Base-by-base conservation (phyloP, 148 eudicot genomes). In the Pharnaceum exiguum region DNA sequence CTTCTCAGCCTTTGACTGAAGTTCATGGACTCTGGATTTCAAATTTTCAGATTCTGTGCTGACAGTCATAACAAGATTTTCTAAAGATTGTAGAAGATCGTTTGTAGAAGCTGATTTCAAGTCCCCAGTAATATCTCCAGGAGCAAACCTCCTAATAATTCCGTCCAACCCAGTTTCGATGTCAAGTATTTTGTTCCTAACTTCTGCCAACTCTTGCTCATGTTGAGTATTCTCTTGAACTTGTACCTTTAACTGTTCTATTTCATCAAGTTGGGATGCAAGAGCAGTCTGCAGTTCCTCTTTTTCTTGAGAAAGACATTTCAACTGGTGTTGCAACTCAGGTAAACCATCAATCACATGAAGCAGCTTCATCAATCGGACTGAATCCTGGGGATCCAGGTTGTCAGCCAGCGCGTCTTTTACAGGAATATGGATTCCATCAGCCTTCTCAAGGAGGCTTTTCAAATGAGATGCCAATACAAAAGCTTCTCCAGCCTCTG, bases 1-100 rank as follows among this genome's bases (percentile, higher is more conserved):
- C 45, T 50, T 64, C 51, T 64, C 68, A 7, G 46, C 48, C 78
- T 82, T 68, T 16, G 59, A 58, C 38, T 65, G 66, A 18, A 87
- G 87, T 66, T 84, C 93, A 46, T 70, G 75, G 68, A 66, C 80
- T 82, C 70, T 82, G 47, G 77, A 74, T 73, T 84, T 89, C 65
- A 80, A 77, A 60, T 59, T 75, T 66, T 83, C 87, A 48, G 74
- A 74, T 48, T 93, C 95, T 55, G 35, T 23, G 30, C 81, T 52
- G 49, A 53, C 40, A n/a, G 63, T 72, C 69, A 46, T 62, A 66
- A 85, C 79, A 57, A 76, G 77, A 66, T 84, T 79, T 46, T 93
- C 96, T 37, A 89, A 57, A 35, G 67, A 55, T 23, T 65, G 67
- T 16, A 93, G 18, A 37, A 73, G 71, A 65, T 64, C 84, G 57